Base-by-base conservation (phyloP, 2,329 filamentous ascomycete species). In the Laburnicola sp. region DNA sequence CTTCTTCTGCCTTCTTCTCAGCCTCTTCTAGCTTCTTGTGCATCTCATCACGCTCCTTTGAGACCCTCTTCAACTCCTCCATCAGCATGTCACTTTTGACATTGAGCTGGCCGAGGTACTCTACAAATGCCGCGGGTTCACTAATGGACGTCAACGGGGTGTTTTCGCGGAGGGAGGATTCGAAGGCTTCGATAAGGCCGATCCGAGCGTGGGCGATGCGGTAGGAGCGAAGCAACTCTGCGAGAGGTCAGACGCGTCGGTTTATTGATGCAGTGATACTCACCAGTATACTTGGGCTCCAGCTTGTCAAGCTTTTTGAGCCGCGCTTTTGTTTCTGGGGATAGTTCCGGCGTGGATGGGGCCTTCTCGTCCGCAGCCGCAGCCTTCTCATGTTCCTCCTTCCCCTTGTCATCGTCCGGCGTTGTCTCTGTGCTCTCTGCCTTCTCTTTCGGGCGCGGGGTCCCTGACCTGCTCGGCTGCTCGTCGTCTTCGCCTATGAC, bases 41-140 rank as follows among this genome's bases (percentile, higher is more conserved):
- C 54, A 88, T 79, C 11, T 85, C 83, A 54, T 96, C 90, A 52
- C 88, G 87, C 67, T 97, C 92, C 3, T 82, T 82, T 0, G 91
- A 88, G 0, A 97, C 85, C 9, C 91, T 82, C 75, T 95, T 97
- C 50, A 97, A 79, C 73, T 99, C 94, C 39, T 96, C 88, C 83
- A 95, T 86, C 2, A 96, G 86, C 89, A 99, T 95, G 64, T 96
- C 90, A 36, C 87, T 86, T 67, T 95, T 93, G 46, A 92, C 74
- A 54, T 86, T 93, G 35, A 96, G 75, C 72, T 97, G 91, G 61
- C 87, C 91, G 26, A 99, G 80, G 66, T 97, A 99, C 73, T 97
- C 93, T 5, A 91, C 83, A 30, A 99, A 79, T 2, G 91, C 87
- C 46, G 85, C 83, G 0, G 93, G 90, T 53, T 99, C 94, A 60